Evolutionary conservation across 148 eudicot genomes (phyloP), one percentile per base, ranked within the genome.

Genomic region (Rheum nobile): DNA sequence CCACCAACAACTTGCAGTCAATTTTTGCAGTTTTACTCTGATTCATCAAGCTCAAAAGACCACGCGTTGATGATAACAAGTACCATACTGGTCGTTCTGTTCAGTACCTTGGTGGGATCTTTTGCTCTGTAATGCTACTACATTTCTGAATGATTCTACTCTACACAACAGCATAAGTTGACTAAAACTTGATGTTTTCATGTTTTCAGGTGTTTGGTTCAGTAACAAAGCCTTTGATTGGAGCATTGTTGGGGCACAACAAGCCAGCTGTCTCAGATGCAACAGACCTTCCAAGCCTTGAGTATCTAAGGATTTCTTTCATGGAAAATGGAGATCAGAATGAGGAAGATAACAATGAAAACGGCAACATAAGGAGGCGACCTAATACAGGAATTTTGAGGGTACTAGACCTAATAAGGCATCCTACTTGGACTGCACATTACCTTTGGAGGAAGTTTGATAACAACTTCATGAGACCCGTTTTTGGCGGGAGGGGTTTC

Each of bases 401-500:
- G 47, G 61, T 88, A 84, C 81, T 93, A 50, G 57, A 50, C 37
- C 81, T 93, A 24, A 82, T 91, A 75, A 80, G 76, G 68, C 42
- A 84, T 28, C 96, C 97, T 0, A 80, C 89, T 34, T 79, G 83
- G 73, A 86, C 90, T 42, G 92, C 82, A 46, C 98, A 95, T 75
- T 81, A 86, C 65, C 80, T 86, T 39, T 95, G 97, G 98, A 88
- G 97, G 72, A 90, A 90, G 81, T 91, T 95, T 71, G 98, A 95
- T 79, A 85, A 91, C 75, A 79, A 74, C 29, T 95, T 91, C 78
- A 91, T 95, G 97, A 88, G 97, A 52, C 98, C 98, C 6, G 88
- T 91, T 67, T 94, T 94, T 68, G 98, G 98, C 73, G 98, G 98
- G 0, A 85, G 98, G 50, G 98, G 97, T 26, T 95, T 95, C 44